Evolutionary conservation across 2,329 filamentous ascomycete genomes (phyloP).

Genomic region (Colletotrichum godetiae): DNA sequence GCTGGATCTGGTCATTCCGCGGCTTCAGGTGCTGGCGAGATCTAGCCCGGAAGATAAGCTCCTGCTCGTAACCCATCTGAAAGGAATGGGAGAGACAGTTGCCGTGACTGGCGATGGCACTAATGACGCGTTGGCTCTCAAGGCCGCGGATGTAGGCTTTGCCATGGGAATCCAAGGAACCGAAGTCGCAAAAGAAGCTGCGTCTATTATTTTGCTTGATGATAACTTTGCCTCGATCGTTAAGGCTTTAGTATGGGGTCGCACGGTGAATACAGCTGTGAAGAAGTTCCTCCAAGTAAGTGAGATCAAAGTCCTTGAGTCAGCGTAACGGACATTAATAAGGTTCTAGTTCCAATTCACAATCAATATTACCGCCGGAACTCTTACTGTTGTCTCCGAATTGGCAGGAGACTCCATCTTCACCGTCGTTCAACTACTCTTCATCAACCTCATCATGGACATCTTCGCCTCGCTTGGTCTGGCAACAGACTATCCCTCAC

Average conservation of each 20-base stretch:
- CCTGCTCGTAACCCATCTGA: slow-evolving; percentile 70
- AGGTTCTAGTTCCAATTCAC: slow-evolving; percentile 64
- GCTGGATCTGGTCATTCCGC: slow-evolving; percentile 68
- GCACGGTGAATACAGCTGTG: slow-evolving; percentile 72
- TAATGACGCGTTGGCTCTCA: slow-evolving; percentile 70
- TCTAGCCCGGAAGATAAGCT: slow-evolving; percentile 76
- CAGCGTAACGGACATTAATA: neutral
- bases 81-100: slow-evolving; percentile 69
- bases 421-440: slow-evolving; percentile 68
- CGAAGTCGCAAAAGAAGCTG: slow-evolving; percentile 72
- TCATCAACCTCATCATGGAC: slow-evolving; percentile 72
- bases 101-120: slow-evolving; percentile 72
- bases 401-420: slow-evolving; percentile 64
- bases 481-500: slow-evolving; percentile 51
- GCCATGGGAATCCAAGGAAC: slow-evolving; percentile 72
- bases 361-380: slow-evolving; percentile 70
- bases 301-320: neutral
- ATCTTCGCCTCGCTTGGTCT: slow-evolving; percentile 66
- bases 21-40: slow-evolving; percentile 72
- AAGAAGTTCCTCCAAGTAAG: slow-evolving; percentile 70
- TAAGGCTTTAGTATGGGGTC: slow-evolving; percentile 71
- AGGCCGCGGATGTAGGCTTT: slow-evolving; percentile 71
- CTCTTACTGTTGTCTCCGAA: slow-evolving; percentile 68
- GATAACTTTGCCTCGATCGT: slow-evolving; percentile 71
- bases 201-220: slow-evolving; percentile 70